phyloP scores from a whole-genome alignment of 129 eudicot genomes.

The Saussurea involucrata region DNA sequence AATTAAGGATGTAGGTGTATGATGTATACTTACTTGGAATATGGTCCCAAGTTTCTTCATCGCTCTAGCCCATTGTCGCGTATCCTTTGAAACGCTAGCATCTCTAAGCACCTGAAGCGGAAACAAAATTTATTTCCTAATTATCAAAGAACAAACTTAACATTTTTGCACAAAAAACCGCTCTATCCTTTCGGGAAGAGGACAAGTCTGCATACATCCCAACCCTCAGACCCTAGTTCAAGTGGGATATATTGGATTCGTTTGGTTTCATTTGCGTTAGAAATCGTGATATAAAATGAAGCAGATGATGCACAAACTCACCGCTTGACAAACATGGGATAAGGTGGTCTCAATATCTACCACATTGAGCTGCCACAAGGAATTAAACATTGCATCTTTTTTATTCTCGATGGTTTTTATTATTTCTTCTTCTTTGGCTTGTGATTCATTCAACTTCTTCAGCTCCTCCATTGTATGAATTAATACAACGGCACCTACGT shows the following conservation, averaged over 20 bases:
- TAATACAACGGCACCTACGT: conserved; percentile 52
- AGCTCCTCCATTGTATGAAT: conserved; percentile 55
- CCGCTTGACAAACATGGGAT: conserved; percentile 64
- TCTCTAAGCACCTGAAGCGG: conserved; percentile 48
- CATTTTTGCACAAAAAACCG: background rate
- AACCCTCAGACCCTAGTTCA: background rate
- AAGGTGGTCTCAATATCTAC: conserved; percentile 62
- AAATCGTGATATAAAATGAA: background rate
- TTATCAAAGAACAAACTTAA: background rate
- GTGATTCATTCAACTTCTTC: conserved; percentile 44
- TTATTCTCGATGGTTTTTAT: conserved; percentile 49
- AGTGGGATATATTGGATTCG: background rate
- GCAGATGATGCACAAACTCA: conserved; percentile 25
- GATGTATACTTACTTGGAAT: conserved; percentile 42
- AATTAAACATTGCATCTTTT: conserved; percentile 55
- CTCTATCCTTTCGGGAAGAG: no score
- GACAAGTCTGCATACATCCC: background rate
- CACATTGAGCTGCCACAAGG: conserved; percentile 71
- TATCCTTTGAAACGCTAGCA: conserved; percentile 48
- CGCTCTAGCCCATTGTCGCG: conserved; percentile 40
- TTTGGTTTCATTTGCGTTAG: background rate
- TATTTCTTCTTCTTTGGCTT: conserved; percentile 43
- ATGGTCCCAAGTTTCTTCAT: conserved; percentile 55
- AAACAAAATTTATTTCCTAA: background rate
- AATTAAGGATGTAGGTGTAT: background rate